Conservation (phyloP, 2,329 filamentous ascomycete species). For the Arthrobotrys iridis region DNA sequence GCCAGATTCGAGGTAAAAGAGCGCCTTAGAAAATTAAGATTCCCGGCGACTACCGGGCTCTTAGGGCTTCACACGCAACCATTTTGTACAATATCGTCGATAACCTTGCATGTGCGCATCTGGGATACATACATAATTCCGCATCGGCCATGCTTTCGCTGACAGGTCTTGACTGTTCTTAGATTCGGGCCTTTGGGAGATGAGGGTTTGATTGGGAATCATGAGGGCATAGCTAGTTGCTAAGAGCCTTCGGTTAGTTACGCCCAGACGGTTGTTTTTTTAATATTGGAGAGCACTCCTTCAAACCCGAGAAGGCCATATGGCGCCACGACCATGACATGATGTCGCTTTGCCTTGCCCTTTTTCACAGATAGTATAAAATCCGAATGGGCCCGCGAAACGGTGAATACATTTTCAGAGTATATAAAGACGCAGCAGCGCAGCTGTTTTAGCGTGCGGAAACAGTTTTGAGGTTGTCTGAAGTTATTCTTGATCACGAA, state of each 20-base stretch:
- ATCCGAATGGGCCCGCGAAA: slow-evolving; percentile 32
- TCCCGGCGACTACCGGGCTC: slow-evolving; percentile 21
- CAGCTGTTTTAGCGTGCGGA: slow-evolving; percentile 2
- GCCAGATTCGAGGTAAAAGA: slow-evolving; percentile 28
- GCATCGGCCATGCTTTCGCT: not conserved
- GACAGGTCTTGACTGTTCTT: not conserved
- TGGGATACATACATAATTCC: slow-evolving; percentile 6
- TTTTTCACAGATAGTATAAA: slow-evolving; percentile 37
- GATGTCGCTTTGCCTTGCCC: slow-evolving; percentile 23
- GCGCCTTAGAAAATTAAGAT: slow-evolving; percentile 12
- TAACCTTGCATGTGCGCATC: slow-evolving; percentile 26
- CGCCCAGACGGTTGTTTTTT: slow-evolving; percentile 25
- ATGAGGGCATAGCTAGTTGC: not conserved
- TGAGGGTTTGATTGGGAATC: slow-evolving; percentile 7
- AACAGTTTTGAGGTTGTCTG: slow-evolving; percentile 25
- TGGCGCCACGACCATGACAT: slow-evolving; percentile 29
- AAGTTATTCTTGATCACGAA: slow-evolving; percentile 39
- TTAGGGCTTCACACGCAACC: slow-evolving; percentile 23
- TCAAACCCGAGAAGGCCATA: slow-evolving; percentile 18
- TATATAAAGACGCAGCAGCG: not conserved
- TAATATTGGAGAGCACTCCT: slow-evolving; percentile 18
- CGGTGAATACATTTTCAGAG: not conserved
- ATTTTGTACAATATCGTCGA: slow-evolving; percentile 7
- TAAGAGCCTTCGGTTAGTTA: slow-evolving; percentile 16
- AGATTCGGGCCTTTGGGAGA: not conserved